These are phyloP conservation scores for Quercus phellos DNA, from an alignment of 331 rosid genomes.

Conservation along the genomic window DNA sequence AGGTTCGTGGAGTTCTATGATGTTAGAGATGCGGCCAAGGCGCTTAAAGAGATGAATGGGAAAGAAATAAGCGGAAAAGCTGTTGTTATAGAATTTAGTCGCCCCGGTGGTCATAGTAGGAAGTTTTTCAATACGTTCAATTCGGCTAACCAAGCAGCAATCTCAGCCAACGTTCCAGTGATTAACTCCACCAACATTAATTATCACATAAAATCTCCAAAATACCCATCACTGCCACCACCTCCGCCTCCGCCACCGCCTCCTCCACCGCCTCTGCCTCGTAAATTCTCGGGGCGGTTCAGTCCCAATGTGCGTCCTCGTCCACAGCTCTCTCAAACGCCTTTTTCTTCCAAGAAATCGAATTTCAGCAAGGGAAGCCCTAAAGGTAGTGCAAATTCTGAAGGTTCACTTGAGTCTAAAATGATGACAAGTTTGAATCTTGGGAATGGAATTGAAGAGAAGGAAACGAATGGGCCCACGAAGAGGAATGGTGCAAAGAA, in stretches of 20 bases:
- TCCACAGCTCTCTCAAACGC: conserved; percentile 17
- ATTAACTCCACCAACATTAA: neutral
- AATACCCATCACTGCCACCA: neutral
- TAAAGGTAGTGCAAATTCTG: neutral
- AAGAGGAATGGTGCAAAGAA: conserved; percentile 20
- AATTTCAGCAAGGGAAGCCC: conserved; percentile 17
- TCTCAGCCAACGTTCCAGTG: conserved; percentile 5
- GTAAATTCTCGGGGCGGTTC: conserved; percentile 18
- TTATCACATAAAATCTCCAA: conserved; percentile 5
- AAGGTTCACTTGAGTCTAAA: conserved; percentile 7
- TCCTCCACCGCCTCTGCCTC: neutral
- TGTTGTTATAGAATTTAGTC: conserved; percentile 59
- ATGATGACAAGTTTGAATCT: conserved; percentile 29
- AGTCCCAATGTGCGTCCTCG: conserved; percentile 6
- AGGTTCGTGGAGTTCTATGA: conserved; percentile 75
- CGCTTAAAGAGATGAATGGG: conserved; percentile 61
- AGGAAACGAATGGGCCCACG: neutral
- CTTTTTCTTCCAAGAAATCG: conserved; percentile 11
- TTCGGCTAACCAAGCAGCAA: conserved; percentile 1
- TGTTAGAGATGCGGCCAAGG: conserved; percentile 57
- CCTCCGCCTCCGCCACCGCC: conserved; percentile 6
- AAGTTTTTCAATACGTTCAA: conserved; percentile 24
- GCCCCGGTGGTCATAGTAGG: conserved; percentile 52
- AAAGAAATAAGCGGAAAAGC: conserved; percentile 48
- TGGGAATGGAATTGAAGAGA: conserved; percentile 18